Base-by-base conservation (phyloP, 2,329 filamentous ascomycete species). In the Sporothrix curviconia region DNA sequence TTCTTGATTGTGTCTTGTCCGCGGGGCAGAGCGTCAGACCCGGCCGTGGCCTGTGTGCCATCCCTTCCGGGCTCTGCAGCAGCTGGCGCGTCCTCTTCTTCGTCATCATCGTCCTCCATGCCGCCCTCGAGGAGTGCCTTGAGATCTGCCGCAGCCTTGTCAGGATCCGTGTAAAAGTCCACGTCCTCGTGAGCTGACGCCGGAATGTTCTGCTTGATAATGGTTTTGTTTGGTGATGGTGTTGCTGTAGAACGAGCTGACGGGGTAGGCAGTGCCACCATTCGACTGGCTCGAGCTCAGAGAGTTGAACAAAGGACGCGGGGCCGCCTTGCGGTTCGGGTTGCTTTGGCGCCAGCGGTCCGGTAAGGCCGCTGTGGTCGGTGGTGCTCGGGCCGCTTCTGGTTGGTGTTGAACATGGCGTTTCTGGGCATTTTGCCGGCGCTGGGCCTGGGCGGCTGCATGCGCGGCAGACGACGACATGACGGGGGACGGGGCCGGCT, bases 81-180 rank as follows among this genome's bases (percentile, higher is more conserved):
- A 5, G 34, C 46, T 4, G 53, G 43, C 1, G 40, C 74, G 43
- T 72, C 73, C 52, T 72, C 76, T 3, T 74, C 74, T 22, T 76
- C 76, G 49, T 87, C 84, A 0, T 84, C 82, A 0, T 87, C 85
- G 14, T 89, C 87, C 55, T 92, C 87, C 71, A 92, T 84, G 9
- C 87, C 87, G 7, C 88, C 89, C 68, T 92, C 89, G 1, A 94
- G 76, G n/a, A 94, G 71, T 7, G 86, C 87, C 68, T 94, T 94
- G 62, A 94, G 78, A 63, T 92, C 89, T 47, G 85, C 85, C 52
- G 81, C 83, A 11, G 89, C 88, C 68, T 89, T 86, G 58, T 76
- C 76, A 0, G 86, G 82, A 63, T 92, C 87, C 6, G 87, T 83
- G 63, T 88, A 90, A 60, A 83, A 59, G 12, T 63, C 55, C 15